Conservation (phyloP, 2,329 filamentous ascomycete species). For the Didymella sp. region DNA sequence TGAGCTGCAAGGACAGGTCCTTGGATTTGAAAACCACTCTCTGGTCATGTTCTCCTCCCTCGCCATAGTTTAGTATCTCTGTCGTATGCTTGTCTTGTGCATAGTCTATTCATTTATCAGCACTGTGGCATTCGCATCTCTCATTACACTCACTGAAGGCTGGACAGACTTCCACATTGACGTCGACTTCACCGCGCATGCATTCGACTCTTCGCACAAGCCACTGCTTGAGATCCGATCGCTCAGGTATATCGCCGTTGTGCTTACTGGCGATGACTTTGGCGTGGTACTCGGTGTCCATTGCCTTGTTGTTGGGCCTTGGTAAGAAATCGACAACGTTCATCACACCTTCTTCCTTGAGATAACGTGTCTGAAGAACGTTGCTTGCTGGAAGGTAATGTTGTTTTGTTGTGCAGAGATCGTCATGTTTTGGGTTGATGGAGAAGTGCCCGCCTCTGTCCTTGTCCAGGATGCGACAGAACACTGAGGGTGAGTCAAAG, state of each 20-base stretch:
- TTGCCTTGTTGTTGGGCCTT: constrained; percentile 65
- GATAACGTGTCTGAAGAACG: constrained; percentile 78
- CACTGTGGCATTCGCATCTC: no score
- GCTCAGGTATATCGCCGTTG: constrained; percentile 36
- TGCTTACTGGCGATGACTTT: constrained; percentile 34
- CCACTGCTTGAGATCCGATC: constrained; percentile 67
- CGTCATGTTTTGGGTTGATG: constrained; percentile 59
- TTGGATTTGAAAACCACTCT: constrained; percentile 67
- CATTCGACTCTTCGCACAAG: constrained; percentile 75
- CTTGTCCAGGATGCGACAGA: constrained; percentile 76
- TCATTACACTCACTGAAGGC: constrained; percentile 37
- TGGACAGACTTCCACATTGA: constrained; percentile 75
- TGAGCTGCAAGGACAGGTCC: constrained; percentile 68
- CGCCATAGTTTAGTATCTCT: constrained; percentile 56
- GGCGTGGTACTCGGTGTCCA: constrained; percentile 53
- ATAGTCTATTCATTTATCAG: constrained; percentile 58
- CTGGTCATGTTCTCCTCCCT: constrained; percentile 31
- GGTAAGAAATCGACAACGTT: constrained; percentile 80
- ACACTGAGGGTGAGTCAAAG: constrained; percentile 78
- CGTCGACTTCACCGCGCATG: constrained; percentile 69
- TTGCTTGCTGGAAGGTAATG: constrained; percentile 78
- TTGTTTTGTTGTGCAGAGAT: constrained; percentile 73
- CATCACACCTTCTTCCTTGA: constrained; percentile 76
- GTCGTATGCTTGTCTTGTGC: constrained; percentile 68
- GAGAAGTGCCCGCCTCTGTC: constrained; percentile 77